Conservation (phyloP, 306 rosid genomes). For the Glycine latifolia region DNA sequence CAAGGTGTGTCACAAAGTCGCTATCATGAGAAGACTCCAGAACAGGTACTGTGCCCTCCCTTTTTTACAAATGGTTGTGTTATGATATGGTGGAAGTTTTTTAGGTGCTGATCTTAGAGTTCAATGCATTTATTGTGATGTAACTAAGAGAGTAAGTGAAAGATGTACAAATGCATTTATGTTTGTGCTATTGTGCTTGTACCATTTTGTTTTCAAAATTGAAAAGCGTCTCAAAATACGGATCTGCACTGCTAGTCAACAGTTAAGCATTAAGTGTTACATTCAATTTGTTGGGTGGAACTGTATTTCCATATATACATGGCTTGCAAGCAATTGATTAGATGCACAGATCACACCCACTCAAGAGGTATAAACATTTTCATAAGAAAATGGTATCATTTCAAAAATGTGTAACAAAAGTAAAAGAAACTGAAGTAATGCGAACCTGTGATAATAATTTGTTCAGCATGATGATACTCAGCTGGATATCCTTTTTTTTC, state of each 20-base stretch:
- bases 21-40: constrained; percentile 97
- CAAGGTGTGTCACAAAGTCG: constrained; percentile 97
- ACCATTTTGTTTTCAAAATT: not conserved
- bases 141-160: not conserved
- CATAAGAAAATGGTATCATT: not conserved
- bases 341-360: not conserved
- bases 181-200: not conserved
- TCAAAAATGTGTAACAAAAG: not conserved
- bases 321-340: not conserved
- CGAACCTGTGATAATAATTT: not conserved
- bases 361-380: not conserved
- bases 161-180: not conserved
- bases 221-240: not conserved
- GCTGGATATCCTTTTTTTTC: no score
- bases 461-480: not conserved
- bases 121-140: not conserved
- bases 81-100: not conserved
- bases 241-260: not conserved
- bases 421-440: not conserved
- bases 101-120: not conserved
- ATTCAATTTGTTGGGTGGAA: not conserved
- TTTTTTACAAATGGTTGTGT: not conserved
- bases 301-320: not conserved
- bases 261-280: not conserved
- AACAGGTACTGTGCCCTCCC: constrained; percentile 69